A percentile compares a stretch with the other conserved stretches of the same genome.
These are phyloP conservation scores for Diaporthe velutina DNA, from an alignment of 2,329 filamentous ascomycete genomes.

Conservation along the genomic window DNA sequence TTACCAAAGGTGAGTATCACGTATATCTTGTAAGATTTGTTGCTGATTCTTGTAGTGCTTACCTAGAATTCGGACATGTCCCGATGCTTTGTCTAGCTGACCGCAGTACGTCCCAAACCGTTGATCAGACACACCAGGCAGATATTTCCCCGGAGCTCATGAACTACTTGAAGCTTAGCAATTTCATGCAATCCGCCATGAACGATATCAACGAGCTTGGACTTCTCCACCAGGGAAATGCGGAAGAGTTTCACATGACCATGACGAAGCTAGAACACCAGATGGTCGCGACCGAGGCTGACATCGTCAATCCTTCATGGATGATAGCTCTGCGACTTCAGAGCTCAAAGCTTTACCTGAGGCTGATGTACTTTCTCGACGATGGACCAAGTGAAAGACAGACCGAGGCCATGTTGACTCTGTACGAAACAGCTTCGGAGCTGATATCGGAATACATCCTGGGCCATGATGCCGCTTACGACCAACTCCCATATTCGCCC, in stretches of 20 bases:
- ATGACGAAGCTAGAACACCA: background rate
- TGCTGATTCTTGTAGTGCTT: background rate
- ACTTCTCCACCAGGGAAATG: background rate
- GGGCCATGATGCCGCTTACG: background rate
- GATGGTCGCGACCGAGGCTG: background rate
- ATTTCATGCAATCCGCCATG: background rate
- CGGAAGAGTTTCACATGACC: background rate
- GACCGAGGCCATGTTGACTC: background rate
- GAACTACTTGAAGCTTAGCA: background rate
- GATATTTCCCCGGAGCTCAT: background rate
- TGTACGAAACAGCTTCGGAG: background rate
- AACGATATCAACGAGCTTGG: background rate
- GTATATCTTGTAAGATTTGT: background rate
- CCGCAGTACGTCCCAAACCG: background rate
- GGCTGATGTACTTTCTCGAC: background rate
- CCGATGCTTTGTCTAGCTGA: background rate
- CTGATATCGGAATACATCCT: background rate
- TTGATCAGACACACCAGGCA: background rate
- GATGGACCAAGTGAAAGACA: background rate
- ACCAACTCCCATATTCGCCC: background rate
- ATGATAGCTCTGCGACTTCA: background rate
- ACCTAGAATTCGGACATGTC: background rate
- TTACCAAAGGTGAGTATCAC: background rate
- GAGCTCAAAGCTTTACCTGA: background rate
- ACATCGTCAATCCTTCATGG: background rate